Evolutionary conservation across 768 basidiomycete genomes (phyloP), one percentile per base, ranked within the genome.

Genomic region (Boletellus ananas): DNA sequence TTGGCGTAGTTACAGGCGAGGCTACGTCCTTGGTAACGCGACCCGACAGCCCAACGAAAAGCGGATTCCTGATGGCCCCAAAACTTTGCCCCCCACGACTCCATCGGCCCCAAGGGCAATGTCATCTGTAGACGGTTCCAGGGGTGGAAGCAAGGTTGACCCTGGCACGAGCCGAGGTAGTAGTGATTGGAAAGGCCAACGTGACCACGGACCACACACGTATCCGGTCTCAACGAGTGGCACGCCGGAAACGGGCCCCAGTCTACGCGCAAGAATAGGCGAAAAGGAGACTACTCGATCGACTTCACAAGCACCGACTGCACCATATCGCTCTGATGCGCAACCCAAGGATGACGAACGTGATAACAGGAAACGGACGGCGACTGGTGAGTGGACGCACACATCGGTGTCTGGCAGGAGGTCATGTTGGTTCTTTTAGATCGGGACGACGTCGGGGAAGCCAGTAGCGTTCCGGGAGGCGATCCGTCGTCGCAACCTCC

Each of bases 81-180:
- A 81, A 63, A 62, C 68, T 18, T 65, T 81, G 33, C 80, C 82
- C 11, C 73, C 82, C 10, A 77, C 70, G 35, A 80, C 81, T 4
- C 85, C 85, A 17, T 86, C 84, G 35, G 87, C 77, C 8, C 87
- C 87, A 8, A 76, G 86, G 56, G 83, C 84, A 3, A 87, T 87
- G 85, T 78, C 81, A 16, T 70, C 74, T 14, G 65, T 65, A 38
- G 79, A 81, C 40, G 52, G 67, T 25, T 59, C 72, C 11, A 72
- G 79, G 52, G 58, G 62, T 29, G 57, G 55, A 5, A 61, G 55
- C 44, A 82, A 78, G 63, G 57, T 60, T 14, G 79, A 79, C 37
- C 49, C 63, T 35, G 49, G 61, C 36, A 51, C 65, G 36, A 65
- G 59, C 31, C 75, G 67, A 51, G 49, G 75, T 45, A 74, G 79